A percentile compares a stretch with the other conserved stretches of the same genome.
Conservation (phyloP, 139 green algal genomes). For the Chlamydomonas applanata region DNA sequence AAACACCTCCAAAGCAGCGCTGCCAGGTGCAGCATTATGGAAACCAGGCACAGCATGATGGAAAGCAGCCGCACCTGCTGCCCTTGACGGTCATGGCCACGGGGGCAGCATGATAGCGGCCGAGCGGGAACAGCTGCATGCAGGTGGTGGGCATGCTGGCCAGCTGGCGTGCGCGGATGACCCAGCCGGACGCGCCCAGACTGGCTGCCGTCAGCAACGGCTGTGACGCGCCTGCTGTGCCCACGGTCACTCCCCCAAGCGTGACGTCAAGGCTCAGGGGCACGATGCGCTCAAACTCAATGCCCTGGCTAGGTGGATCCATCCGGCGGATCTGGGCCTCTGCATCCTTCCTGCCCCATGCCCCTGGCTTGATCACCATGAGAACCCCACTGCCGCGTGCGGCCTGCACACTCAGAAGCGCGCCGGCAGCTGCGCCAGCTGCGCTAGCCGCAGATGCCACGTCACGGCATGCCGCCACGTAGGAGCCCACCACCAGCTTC, state of each 20-base stretch:
- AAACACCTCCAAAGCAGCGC: no score
- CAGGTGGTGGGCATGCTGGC: conserved; percentile 34
- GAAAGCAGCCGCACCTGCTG: conserved; percentile 4
- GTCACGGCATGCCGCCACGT: no score
- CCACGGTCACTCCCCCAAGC: conserved; percentile 16
- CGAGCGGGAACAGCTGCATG: conserved; percentile 38
- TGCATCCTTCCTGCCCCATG: no score
- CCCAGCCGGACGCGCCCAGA: conserved; percentile 32
- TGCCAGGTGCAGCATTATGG: not conserved
- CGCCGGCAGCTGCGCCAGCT: not conserved
- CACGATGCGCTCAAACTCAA: conserved; percentile 41
- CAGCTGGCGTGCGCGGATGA: conserved; percentile 58
- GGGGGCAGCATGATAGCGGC: conserved; percentile 32
- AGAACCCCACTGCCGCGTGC: not conserved
- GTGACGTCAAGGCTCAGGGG: conserved; percentile 54
- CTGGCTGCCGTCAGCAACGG: conserved; percentile 19
- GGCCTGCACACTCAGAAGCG: not conserved
- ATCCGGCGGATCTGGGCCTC: conserved; percentile 20
- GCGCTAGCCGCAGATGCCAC: not conserved
- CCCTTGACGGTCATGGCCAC: conserved; percentile 54
- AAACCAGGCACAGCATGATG: not conserved
- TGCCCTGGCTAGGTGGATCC: conserved; percentile 41
- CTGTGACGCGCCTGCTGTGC: not conserved
- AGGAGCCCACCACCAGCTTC: no score
- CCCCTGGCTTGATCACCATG: not conserved